Evolutionary conservation across 139 green algal species (phyloP).

Genomic region (Auxenochlorella pyrenoidosa): DNA sequence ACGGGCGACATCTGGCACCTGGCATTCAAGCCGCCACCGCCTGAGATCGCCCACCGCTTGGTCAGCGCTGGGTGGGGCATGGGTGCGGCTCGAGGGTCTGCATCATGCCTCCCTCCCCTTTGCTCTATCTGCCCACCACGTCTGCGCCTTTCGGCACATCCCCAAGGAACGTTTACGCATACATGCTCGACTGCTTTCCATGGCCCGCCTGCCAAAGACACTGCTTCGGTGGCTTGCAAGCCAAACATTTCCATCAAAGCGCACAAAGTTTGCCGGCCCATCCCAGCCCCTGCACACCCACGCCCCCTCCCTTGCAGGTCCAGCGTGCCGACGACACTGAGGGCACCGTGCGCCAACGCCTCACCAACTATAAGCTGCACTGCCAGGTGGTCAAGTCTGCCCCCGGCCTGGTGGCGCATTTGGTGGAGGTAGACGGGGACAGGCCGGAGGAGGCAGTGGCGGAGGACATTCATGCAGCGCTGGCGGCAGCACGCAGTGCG

Average conservation of each 20-base stretch:
- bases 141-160: too few species aligned
- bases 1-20: conserved; percentile 96
- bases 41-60: conserved; percentile 75
- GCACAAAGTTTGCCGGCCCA: too few species aligned
- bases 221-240: too few species aligned
- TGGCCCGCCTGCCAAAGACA: too few species aligned
- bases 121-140: too few species aligned
- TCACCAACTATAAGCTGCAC: not conserved
- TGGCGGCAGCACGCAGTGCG: not conserved
- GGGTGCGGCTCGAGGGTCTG: too few species aligned
- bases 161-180: too few species aligned
- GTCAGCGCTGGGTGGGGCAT: not conserved
- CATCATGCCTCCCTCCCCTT: too few species aligned
- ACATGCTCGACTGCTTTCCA: too few species aligned
- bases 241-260: too few species aligned
- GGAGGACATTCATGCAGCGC: not conserved
- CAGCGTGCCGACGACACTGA: not conserved
- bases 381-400: not conserved
- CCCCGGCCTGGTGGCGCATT: not conserved
- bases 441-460: not conserved
- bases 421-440: not conserved
- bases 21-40: conserved; percentile 89
- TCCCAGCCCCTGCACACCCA: too few species aligned
- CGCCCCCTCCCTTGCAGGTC: not conserved
- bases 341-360: not conserved